phyloP scores from a whole-genome alignment of 169 alveolate genomes.

The Cryptosporidium ryanae region DNA sequence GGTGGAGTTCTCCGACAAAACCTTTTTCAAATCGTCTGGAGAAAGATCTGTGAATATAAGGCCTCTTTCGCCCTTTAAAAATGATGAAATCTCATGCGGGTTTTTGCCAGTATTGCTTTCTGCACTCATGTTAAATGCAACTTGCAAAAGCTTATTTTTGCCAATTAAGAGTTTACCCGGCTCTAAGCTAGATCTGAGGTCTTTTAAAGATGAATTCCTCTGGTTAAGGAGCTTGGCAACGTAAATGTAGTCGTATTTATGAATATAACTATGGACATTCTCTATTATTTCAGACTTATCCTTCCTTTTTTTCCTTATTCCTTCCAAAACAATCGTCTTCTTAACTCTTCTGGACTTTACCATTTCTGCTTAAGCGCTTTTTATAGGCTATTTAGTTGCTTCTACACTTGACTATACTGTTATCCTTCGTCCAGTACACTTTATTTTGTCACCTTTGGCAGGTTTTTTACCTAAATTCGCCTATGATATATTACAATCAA shows the following conservation, averaged over 20 bases:
- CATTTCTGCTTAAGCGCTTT: constrained; percentile 2
- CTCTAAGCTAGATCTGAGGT: constrained; percentile 74
- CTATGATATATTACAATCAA: background rate
- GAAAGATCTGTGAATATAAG: constrained; percentile 43
- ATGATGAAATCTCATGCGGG: constrained; percentile 78
- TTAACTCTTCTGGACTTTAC: constrained; percentile 40
- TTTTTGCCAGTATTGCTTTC: constrained; percentile 76
- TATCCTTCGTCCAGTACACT: too few relatives aligned
- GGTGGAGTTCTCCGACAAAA: constrained; percentile 26
- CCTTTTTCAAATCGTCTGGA: constrained; percentile 31
- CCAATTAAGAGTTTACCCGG: constrained; percentile 80
- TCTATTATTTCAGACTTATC: constrained; percentile 53
- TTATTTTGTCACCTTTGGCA: too few relatives aligned
- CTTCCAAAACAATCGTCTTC: constrained; percentile 13
- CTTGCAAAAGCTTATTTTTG: constrained; percentile 82
- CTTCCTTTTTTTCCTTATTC: constrained; percentile 33
- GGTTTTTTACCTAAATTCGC: too few relatives aligned
- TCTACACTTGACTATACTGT: too few relatives aligned
- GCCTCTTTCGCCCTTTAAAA: constrained; percentile 55
- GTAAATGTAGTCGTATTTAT: constrained; percentile 72
- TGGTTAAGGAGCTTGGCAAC: constrained; percentile 79
- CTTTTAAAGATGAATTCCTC: constrained; percentile 80
- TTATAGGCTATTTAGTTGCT: background rate
- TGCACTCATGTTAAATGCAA: constrained; percentile 81
- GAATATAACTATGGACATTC: constrained; percentile 42